Conservation (phyloP, 768 basidiomycete genomes). For the Phaffia australis region DNA sequence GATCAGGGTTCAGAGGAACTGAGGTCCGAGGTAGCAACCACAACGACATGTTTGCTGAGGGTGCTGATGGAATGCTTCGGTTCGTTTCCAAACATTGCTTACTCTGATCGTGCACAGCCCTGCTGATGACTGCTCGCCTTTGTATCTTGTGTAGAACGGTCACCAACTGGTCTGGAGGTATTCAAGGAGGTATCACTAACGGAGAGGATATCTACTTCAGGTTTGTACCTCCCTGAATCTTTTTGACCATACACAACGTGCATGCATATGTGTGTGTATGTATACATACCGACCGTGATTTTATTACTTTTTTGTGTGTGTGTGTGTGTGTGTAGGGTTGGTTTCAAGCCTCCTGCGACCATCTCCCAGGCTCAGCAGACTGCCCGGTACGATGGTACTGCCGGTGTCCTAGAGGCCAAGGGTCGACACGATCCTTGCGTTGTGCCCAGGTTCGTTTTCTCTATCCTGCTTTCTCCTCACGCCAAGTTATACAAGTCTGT, state of each 20-base stretch:
- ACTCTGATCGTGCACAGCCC: neutral
- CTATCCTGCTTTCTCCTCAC: neutral
- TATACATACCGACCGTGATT: neutral
- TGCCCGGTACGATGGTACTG: slow-evolving; percentile 83
- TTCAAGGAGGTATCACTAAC: slow-evolving; percentile 96
- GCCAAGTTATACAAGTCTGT: neutral
- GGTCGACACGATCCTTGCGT: slow-evolving; percentile 97
- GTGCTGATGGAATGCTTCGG: slow-evolving; percentile 54
- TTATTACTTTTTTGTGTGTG: neutral
- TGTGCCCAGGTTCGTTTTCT: slow-evolving; percentile 51
- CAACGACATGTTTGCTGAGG: slow-evolving; percentile 73
- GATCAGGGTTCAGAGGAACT: slow-evolving; percentile 89
- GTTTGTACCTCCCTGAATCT: slow-evolving; percentile 43
- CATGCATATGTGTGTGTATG: neutral
- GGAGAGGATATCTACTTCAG: slow-evolving; percentile 96
- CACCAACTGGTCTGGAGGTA: slow-evolving; percentile 93
- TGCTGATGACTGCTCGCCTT: neutral
- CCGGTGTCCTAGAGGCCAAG: slow-evolving; percentile 74
- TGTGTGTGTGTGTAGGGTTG: slow-evolving; percentile 55
- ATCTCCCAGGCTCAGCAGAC: slow-evolving; percentile 86
- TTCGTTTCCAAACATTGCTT: neutral
- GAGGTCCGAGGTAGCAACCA: slow-evolving; percentile 86
- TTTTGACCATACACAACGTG: slow-evolving; percentile 8
- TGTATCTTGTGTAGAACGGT: slow-evolving; percentile 45
- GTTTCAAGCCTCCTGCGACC: slow-evolving; percentile 97